phyloP scores from a whole-genome alignment of 2,329 filamentous ascomycete species.

The Aspergillus transmontanensis region DNA sequence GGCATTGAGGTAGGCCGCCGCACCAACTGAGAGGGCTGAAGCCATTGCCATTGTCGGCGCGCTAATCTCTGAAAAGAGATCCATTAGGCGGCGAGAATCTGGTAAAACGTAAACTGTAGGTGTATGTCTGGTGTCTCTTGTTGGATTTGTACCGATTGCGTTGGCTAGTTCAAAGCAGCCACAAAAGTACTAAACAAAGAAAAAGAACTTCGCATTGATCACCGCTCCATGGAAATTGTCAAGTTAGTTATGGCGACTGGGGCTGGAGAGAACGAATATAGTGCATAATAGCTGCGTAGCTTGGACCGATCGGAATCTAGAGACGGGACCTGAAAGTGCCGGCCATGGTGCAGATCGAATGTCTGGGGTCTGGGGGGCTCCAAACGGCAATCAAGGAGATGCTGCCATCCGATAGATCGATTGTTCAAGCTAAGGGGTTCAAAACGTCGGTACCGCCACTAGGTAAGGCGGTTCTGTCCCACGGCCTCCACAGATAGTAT shows the following conservation, averaged over 20 bases:
- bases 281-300: not conserved
- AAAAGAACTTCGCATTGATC: not conserved
- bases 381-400: conserved; percentile 1
- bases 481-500: not conserved
- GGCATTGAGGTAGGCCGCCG: conserved; percentile 48
- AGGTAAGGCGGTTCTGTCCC: not conserved
- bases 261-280: conserved; percentile 15
- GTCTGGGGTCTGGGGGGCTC: conserved; percentile 1
- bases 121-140: not conserved
- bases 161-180: not conserved
- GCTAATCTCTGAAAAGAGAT: conserved; percentile 30
- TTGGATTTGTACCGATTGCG: not conserved
- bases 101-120: not conserved
- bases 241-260: not conserved
- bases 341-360: conserved; percentile 13
- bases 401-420: not conserved
- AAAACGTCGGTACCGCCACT: not conserved
- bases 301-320: conserved; percentile 16
- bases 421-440: not conserved
- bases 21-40: conserved; percentile 38
- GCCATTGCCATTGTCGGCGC: conserved; percentile 34
- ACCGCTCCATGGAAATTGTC: not conserved
- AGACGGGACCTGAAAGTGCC: conserved; percentile 34
- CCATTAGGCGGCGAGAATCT: conserved; percentile 22
- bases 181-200: not conserved